Evolutionary conservation across 371 early-diverging fungal species (phyloP).

Genomic region (Zychaea mexicana): DNA sequence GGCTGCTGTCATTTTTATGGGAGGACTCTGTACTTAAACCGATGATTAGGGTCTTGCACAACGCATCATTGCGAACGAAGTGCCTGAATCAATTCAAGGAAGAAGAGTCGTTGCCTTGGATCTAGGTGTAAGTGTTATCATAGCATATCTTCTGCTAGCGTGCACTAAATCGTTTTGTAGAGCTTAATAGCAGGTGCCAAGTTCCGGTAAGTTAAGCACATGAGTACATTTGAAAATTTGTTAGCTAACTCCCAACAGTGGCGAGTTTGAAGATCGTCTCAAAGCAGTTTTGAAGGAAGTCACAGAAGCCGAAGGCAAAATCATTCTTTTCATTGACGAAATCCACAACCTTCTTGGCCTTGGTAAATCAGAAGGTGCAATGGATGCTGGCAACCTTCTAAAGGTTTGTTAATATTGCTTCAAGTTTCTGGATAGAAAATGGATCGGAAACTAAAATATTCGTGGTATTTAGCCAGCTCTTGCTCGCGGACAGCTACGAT

Average conservation of each 20-base stretch:
- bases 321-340: slow-evolving; percentile 89
- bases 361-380: slow-evolving; percentile 77
- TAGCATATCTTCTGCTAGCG: background rate
- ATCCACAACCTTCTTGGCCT: slow-evolving; percentile 81
- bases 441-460: too few relatives aligned
- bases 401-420: slow-evolving; percentile 37
- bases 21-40: background rate
- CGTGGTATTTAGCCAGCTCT: slow-evolving; percentile 65
- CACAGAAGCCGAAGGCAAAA: slow-evolving; percentile 68
- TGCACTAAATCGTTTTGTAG: slow-evolving; percentile 20
- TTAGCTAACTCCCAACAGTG: slow-evolving; percentile 34
- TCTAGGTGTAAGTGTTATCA: slow-evolving; percentile 55
- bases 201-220: slow-evolving; percentile 48
- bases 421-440: too few relatives aligned
- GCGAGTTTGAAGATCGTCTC: slow-evolving; percentile 87
- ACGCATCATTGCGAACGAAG: slow-evolving; percentile 80
- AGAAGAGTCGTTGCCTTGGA: slow-evolving; percentile 80
- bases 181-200: slow-evolving; percentile 82
- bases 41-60: slow-evolving; percentile 71
- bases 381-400: slow-evolving; percentile 85
- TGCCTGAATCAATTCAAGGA: slow-evolving; percentile 75
- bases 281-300: slow-evolving; percentile 79
- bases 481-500: slow-evolving; percentile 79
- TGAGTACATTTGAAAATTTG: background rate
- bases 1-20: too few relatives aligned